Base-by-base conservation (phyloP, 179 eudicot genomes). In the Carnegiea gigantea region DNA sequence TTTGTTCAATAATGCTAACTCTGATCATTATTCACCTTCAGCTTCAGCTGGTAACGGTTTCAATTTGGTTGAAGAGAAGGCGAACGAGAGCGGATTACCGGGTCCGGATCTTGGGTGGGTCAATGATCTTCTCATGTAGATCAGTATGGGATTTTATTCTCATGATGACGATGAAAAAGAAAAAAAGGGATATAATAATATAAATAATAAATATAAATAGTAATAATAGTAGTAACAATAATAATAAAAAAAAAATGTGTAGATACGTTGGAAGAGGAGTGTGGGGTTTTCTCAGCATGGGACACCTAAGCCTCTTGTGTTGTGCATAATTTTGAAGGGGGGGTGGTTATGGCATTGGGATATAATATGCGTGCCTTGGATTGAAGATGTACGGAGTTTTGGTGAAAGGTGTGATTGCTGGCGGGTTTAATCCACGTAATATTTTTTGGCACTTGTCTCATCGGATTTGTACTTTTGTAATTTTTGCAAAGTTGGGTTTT, bases 31-130 rank as follows among this genome's bases (percentile, higher is more conserved):
- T 40, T 40, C 78, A 40, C 26, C 80, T 70, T 15, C 62, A 54
- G 62, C 6, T 14, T 23, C 36, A 33, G 36, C 70, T 6, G 70
- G 9, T 15, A 20, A 53, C 46, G 77, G 21, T 18, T 70, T 70
- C 44, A 46, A 15, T 59, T 48, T 30, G 43, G 10, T 49, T 44
- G 91, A 86, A 12, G 88, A 82, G 10, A 87, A 80, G 74, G 59
- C 4, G 13, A 70, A 17, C 30, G 90, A 85, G 14, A 82, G 62
- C 38, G 87, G 83, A 7, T 33, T 43, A 14, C 83, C 44, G 62
- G 89, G 91, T 21, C 97, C 97, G 33, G 95, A 93, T 90, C 85
- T 93, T 18, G 97, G 90, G 14, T 93, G 97, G 97, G 95, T 93
- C 75, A 90, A 93, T 86, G 97, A 93, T 76, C 92, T 93, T 36